Evolutionary conservation across 768 basidiomycete genomes (phyloP), one percentile per base, ranked within the genome.

Genomic region (Mycena rebaudengoi): DNA sequence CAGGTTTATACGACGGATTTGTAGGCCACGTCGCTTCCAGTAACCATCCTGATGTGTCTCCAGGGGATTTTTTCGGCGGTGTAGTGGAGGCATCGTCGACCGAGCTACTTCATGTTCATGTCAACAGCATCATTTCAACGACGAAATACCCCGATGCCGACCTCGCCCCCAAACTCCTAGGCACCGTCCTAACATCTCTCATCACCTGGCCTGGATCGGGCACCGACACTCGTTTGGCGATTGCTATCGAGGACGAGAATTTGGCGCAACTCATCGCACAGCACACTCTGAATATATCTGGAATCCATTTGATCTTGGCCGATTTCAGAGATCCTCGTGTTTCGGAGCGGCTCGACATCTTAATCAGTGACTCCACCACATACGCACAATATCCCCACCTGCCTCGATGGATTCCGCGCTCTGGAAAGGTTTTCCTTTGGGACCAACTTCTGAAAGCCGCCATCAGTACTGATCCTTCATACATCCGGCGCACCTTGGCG

Each of bases 401-500:
- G 44, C 55, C 32, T 35, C 55, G 55, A 11, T 57, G 43, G 44
- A 46, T 57, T 28, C 43, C 55, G 21, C 55, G 44, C 6, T 45
- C 43, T 4, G 55, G 55, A 3, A 45, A 23, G 12, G 21, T 57
- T 8, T 23, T 45, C 10, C 6, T 57, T 5, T 57, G 43, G 55
- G 44, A 57, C 23, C 21, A 57, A 25, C 13, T 57, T 37, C 16
- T 57, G 3, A 37, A 20, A 29, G 21, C 5, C 23, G 33, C 43
- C 7, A 8, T 46, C 11, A 3, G 3, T 16, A 18, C 35, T 3
- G 55, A 57, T 57, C 55, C 55, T 20, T n/a, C n/a, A n/a, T n/a
- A n/a, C n/a, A n/a, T n/a, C n/a, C n/a, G n/a, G n/a, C n/a, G n/a
- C n/a, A n/a, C n/a, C n/a, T n/a, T n/a, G n/a, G n/a, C n/a, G n/a